Evolutionary conservation across 192 early-diverging fungal species (phyloP), one percentile per base, ranked within the genome.

Genomic region (Neocallimastix lanati): DNA sequence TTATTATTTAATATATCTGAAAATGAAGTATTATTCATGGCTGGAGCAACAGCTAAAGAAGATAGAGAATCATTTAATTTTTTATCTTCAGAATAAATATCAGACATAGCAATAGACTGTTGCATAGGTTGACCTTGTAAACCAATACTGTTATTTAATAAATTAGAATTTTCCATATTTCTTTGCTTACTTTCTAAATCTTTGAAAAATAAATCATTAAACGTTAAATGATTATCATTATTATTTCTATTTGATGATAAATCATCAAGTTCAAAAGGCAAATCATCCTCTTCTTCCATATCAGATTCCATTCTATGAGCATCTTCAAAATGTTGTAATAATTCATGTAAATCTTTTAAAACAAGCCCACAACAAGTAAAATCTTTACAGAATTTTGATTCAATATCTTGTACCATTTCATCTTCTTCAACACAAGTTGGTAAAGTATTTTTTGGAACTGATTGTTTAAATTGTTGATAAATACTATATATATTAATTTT

Each of bases 301-400:
- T 98, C 96, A 15, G 93, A 67, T 67, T 67, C 50, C 50, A 67
- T 67, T 67, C 90, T 90, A 81, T 98, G 96, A 82, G 89, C 90
- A 82, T 98, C 96, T 86, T 98, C 96, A 83, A 94, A 96, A 84
- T 98, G 96, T 85, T 96, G 94, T 30, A 98, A 85, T 76, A 98
- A 92, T 81, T 94, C 96, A 87, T 98, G 96, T 81, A 98, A 86
- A 84, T 95, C 93, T 80, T 89, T 89, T 77, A 98, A 88, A 40
- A 92, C 85, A 33, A 94, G 88, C 29, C 96, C 96, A 83, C 96
- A 98, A 89, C 96, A 98, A 78, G 88, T 88, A 82, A 96, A 98
- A 90, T 98, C 94, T 84, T 93, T 93, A 86, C 95, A 97, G 85
- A 95, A 98, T 77, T 89, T 88, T 85, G 92, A 91, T 84, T 98